phyloP scores from a whole-genome alignment of 805 yeast species.

The Ogataea sp. region DNA sequence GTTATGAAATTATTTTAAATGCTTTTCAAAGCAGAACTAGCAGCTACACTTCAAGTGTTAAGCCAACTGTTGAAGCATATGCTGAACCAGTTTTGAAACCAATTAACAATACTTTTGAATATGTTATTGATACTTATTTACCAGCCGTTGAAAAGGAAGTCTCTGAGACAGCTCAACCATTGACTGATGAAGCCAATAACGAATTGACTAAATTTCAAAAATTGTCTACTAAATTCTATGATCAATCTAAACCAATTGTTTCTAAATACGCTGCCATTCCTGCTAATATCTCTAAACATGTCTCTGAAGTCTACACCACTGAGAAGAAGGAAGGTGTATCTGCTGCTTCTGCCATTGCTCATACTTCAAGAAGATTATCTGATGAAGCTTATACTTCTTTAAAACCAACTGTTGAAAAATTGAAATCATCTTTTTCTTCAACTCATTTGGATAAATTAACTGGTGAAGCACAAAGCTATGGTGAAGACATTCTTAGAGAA shows the following conservation, averaged over 20 bases:
- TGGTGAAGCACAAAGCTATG: neutral
- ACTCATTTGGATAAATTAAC: slow-evolving; percentile 6
- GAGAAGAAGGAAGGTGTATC: slow-evolving; percentile 21
- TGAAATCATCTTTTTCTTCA: slow-evolving; percentile 2
- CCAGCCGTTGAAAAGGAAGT: too few species aligned
- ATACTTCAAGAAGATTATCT: slow-evolving; percentile 28
- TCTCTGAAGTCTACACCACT: slow-evolving; percentile 20
- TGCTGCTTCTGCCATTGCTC: slow-evolving; percentile 26
- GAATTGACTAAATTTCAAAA: neutral
- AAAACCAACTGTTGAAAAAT: slow-evolving; percentile 18
- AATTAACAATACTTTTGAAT: slow-evolving; percentile 1
- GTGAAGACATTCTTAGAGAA: neutral
- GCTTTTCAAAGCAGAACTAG: neutral
- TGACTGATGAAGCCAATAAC: neutral
- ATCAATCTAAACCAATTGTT: neutral
- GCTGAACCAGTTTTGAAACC: slow-evolving; percentile 15
- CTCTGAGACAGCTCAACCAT: neutral
- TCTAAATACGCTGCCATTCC: neutral
- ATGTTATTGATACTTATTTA: neutral
- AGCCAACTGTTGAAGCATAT: slow-evolving; percentile 20
- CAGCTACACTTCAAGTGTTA: slow-evolving; percentile 15
- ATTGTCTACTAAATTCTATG: neutral
- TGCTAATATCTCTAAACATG: slow-evolving; percentile 15
- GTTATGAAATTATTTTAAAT: neutral
- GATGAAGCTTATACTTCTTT: slow-evolving; percentile 24